phyloP scores from a whole-genome alignment of 768 basidiomycete species.

The Pisolithus orientalis region DNA sequence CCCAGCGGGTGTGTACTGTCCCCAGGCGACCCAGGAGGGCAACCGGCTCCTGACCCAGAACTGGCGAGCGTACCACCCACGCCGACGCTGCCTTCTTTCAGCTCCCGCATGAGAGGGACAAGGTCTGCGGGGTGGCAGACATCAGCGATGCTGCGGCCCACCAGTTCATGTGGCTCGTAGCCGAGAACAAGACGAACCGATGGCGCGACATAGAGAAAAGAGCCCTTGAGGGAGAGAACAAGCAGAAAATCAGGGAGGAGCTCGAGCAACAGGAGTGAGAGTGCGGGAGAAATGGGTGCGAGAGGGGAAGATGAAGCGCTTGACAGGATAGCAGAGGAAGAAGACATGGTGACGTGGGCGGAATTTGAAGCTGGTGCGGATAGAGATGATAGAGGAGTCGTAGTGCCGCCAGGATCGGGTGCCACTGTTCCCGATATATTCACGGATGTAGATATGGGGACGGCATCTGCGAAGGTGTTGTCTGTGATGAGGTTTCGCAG shows the following conservation, averaged over 20 bases:
- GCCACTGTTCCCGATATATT: slow-evolving; percentile 27
- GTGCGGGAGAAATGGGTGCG: slow-evolving; percentile 37
- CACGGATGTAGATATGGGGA: slow-evolving; percentile 38
- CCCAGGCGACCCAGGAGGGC: slow-evolving; percentile 12
- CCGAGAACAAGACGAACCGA: slow-evolving; percentile 74
- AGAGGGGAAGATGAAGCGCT: slow-evolving; percentile 28
- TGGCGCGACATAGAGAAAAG: slow-evolving; percentile 89
- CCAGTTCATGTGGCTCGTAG: slow-evolving; percentile 79
- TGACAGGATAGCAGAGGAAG: neutral
- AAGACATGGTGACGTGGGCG: slow-evolving; percentile 10
- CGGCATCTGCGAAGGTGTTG: slow-evolving; percentile 39
- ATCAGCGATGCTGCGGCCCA: slow-evolving; percentile 72
- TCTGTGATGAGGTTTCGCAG: slow-evolving; percentile 45
- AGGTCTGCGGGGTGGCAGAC: slow-evolving; percentile 87
- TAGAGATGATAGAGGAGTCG: slow-evolving; percentile 7
- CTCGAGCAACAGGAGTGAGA: slow-evolving; percentile 47
- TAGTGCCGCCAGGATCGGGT: slow-evolving; percentile 2
- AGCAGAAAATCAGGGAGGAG: slow-evolving; percentile 75
- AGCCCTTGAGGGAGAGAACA: slow-evolving; percentile 88
- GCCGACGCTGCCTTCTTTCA: slow-evolving; percentile 55
- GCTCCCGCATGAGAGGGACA: slow-evolving; percentile 84
- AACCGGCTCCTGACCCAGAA: slow-evolving; percentile 10
- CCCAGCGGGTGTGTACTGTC: slow-evolving; percentile 1
- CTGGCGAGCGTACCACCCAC: slow-evolving; percentile 11
- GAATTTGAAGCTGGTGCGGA: slow-evolving; percentile 2